Evolutionary conservation across 495 filamentous ascomycete genomes (phyloP), one percentile per base, ranked within the genome.

Genomic region (Daldinia caldariorum): DNA sequence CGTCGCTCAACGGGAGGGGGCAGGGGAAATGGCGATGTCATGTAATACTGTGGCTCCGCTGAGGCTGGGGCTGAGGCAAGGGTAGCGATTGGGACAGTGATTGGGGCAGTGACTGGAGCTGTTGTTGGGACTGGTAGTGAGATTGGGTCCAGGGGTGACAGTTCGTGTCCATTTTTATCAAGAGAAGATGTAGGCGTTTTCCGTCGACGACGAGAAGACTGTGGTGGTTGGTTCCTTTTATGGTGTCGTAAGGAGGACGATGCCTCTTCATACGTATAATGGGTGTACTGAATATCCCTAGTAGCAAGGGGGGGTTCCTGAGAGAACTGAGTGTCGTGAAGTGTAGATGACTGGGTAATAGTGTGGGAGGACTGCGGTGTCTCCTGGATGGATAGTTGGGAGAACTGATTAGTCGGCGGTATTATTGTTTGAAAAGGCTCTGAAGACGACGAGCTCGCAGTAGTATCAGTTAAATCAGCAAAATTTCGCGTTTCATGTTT

Each of bases 311-410:
- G 61, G 2, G 49, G 29, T 14, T 37, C 39, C 41, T 61, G 65
- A 31, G 55, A 53, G 20, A 43, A 20, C 38, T 58, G 62, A n/a
- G 58, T 71, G 14, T 9, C 38, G 7, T 57, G 6, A 38, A 55
- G n/a, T 56, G 18, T 20, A 39, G 49, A 35, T 32, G 45, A 54
- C 31, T 67, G 58, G 5, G 59, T 50, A 1, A 53, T 61, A 51
- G 51, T 56, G 35, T 50, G 64, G 31, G 64, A 57, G 63, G 63
- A 67, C 59, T 59, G 64, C 61, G 56, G 39, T 12, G 56, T 68
- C 70, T 66, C 70, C 29, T 61, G 64, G 39, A 72, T 65, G 14
- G 70, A 64, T 18, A 72, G 32, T 55, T 58, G 60, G 32, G 65
- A 68, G 39, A 72, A 34, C 31, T 68, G 49, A 39, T 65, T 31